Evolutionary conservation across 2,329 filamentous ascomycete species (phyloP).

Genomic region (Rhynchosporium agropyri): DNA sequence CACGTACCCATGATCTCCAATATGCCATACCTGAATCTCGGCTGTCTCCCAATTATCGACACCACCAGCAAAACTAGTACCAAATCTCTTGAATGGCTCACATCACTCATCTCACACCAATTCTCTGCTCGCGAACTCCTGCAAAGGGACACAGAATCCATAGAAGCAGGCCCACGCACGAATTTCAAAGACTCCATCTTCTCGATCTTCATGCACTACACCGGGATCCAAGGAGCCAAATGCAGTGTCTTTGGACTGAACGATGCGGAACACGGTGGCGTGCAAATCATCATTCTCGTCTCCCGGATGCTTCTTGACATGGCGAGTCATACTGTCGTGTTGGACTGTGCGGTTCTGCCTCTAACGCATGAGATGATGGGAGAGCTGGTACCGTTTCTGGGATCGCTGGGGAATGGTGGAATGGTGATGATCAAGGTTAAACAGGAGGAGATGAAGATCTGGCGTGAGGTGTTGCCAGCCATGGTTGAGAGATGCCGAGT

Average conservation of each 20-base stretch:
- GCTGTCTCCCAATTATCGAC: constrained; percentile 18
- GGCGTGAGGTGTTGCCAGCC: constrained; percentile 19
- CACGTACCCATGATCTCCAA: constrained; percentile 12
- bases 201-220: constrained; percentile 15
- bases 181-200: constrained; percentile 16
- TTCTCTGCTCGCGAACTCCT: constrained; percentile 6
- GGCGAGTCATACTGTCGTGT: constrained; percentile 21
- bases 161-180: background rate
- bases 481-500: constrained; percentile 22
- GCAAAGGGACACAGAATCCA: background rate
- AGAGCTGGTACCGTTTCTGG: background rate
- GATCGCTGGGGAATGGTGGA: background rate
- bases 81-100: constrained; percentile 12
- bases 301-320: constrained; percentile 16
- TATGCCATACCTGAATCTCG: constrained; percentile 18
- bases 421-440: constrained; percentile 12
- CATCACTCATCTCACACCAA: background rate
- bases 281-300: constrained; percentile 11
- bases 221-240: constrained; percentile 3
- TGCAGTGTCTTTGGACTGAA: background rate
- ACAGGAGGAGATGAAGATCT: constrained; percentile 13
- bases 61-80: background rate
- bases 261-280: background rate
- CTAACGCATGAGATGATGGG: background rate
- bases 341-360: constrained; percentile 23